Evolutionary conservation across 2,329 filamentous ascomycete genomes (phyloP), one percentile per base, ranked within the genome.

Genomic region (Diaporthe vexans): DNA sequence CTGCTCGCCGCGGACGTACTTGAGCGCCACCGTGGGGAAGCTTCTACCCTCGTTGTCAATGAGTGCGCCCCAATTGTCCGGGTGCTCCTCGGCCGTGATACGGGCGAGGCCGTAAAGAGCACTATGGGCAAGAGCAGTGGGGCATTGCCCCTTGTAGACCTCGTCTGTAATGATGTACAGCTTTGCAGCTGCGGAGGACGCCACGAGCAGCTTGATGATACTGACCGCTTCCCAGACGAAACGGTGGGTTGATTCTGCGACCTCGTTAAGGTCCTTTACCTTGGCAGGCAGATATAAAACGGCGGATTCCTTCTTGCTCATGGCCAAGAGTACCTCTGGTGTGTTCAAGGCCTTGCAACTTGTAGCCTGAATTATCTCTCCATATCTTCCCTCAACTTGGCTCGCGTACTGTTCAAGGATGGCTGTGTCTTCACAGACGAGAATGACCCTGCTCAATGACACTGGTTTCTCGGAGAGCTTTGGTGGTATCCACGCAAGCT

Each of bases 21-120:
- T 59, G 33, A 59, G 33, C 1, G 56, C 56, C 56, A 59, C 5
- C 33, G 56, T 40, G 33, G 56, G 56, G 4, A 59, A 59, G 21
- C 10, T 40, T 5, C 7, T 21, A n/a, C 13, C 56, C 56, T 59
- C 56, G 33, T 37, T 40, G 33, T 40, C 56, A 21, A 59, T 37
- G 21, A 59, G 56, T 6, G 56, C 56, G 33, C 56, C 56, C 56
- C 56, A 59, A 11, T 59, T n/a, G 33, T 59, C 56, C 10, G 56
- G 56, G 21, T 37, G 56, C 21, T 59, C 56, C 56, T 37, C 33
- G 19, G 56, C 56, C 11, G 35, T 24, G 56, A 59, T 59, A 24
- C 56, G 56, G 6, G 56, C 56, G 33, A 59, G 35, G 21, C 56
- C 56, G 56, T 59, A 17, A 7, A 59, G 56, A 15, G 56, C 33